Evolutionary conservation across 208 protist genomes (phyloP), one percentile per base, ranked within the genome.

Genomic region (Trypanosomatidae sp.): DNA sequence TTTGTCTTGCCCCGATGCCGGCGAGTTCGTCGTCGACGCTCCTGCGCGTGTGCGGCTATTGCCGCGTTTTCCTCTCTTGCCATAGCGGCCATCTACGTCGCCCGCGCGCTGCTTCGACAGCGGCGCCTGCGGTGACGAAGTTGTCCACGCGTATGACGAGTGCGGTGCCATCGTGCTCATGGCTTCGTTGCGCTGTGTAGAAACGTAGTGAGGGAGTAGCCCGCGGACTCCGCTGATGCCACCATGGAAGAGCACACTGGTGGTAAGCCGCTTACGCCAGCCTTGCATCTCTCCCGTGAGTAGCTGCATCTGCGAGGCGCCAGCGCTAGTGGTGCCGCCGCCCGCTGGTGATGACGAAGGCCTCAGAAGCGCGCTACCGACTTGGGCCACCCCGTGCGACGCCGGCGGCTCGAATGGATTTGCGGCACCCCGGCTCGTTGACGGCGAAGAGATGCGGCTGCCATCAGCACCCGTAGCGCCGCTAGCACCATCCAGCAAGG

Each of bases 221-320:
- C 13, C 68, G 22, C 68, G 41, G 36, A 72, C 33, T 28, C 33
- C 53, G 55, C 33, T 13, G 41, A 39, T 25, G 44, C 53, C 28
- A 25, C 52, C 39, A 3, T 22, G 68, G 39, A 72, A 52, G 33
- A 60, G 49, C 8, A 22, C 43, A 47, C 41, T 39, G 43, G 52
- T 43, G 25, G 39, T 28, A n/a, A 72, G 55, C 25, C 68, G 68
- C 55, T 72, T 19, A 39, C 55, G 68, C 68, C 47, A 72, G n/a
- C 68, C 53, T 22, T 52, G 68, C n/a, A 8, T 43, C 52, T 33
- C 43, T 15, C 15, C 68, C 3, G 44, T 6, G 10, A 39, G 17
- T 25, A 25, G 53, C 36, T 64, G 68, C n/a, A 9, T 4, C 7
- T 8, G 68, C 15, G 43, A 10, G 33, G 25, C n/a, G 33, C 19